Base-by-base conservation (phyloP, 1,284 basidiomycete genomes). In the Ustilago tritici region DNA sequence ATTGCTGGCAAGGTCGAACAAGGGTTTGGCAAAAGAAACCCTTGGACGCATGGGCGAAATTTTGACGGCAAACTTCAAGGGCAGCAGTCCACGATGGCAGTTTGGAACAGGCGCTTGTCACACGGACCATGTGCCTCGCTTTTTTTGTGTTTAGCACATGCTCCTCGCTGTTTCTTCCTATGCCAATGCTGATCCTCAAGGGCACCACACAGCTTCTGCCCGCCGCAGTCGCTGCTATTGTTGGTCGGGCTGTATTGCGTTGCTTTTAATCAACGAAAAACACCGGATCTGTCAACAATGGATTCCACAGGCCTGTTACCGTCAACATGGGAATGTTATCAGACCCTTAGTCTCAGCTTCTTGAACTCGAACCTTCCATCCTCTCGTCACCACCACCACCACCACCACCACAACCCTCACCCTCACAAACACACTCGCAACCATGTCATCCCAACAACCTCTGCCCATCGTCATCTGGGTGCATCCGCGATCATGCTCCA, bases 401-500 rank as follows among this genome's bases (percentile, higher is more conserved):
- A 19, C 19, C 34, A 19, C 9, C 17, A 32, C 23, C 38, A 28
- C 17, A n/a, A 49, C n/a, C 46, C 17, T 41, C 11, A 23, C 43
- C 43, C n/a, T 23, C 19, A 49, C 47, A 23, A 19, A 50, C 11
- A 10, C 38, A 3, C 9, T 38, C 15, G 23, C 32, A n/a, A 50
- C 28, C 41, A 61, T 61, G 61, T 65, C 65, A 46, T 56, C 70
- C 10, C 49, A 64, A 40, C 58, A 70, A 14, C 62, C 78, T 15
- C 64, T 70, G 14, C 79, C 79, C 34, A 80, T 81, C 54, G 79
- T 81, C 54, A 77, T 80, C 43, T 81, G 80, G 80, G 79, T 79
- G 46, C 79, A 80, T 19, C 82, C 82, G 12, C 76, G 82, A 49
- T 78, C 70, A 2, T 79, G 76, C 70, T 81, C 78, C 14, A 82